Evolutionary conservation across 345 rosid species (phyloP).

Genomic region (Pistacia integerrima): DNA sequence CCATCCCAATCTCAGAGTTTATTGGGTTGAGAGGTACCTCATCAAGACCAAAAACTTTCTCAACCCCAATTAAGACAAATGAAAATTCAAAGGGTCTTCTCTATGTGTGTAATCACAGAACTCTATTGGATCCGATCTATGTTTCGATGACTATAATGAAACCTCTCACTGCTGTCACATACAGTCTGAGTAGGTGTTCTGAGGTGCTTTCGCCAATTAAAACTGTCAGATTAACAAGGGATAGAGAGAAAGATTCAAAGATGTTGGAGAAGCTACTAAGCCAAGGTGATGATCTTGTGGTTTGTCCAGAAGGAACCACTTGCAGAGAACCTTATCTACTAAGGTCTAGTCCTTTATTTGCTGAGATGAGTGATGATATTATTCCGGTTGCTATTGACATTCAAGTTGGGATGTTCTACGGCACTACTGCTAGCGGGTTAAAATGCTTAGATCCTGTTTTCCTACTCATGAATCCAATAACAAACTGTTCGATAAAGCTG

Average conservation of each 20-base stretch:
- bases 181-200: conserved; percentile 46
- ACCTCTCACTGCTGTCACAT: conserved; percentile 51
- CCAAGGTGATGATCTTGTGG: conserved; percentile 41
- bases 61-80: not conserved
- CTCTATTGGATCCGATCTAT: conserved; percentile 54
- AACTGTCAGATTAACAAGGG: conserved; percentile 42
- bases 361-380: conserved; percentile 51
- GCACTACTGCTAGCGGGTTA: conserved; percentile 58
- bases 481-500: conserved; percentile 28
- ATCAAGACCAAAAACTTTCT: conserved; percentile 8
- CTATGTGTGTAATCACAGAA: conserved; percentile 60
- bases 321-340: conserved; percentile 65
- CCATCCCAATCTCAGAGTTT: conserved; percentile 3
- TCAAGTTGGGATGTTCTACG: conserved; percentile 49
- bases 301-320: conserved; percentile 71
- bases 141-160: conserved; percentile 29
- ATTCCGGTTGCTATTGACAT: conserved; percentile 53
- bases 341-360: conserved; percentile 61
- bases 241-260: conserved; percentile 40
- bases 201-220: conserved; percentile 51
- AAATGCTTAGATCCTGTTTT: conserved; percentile 54
- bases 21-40: conserved; percentile 17
- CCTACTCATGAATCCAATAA: conserved; percentile 39
- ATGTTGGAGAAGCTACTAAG: conserved; percentile 35
- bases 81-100: conserved; percentile 17